These are phyloP conservation scores for Maudiozyma serrabonitensis DNA, from an alignment of 805 yeast species.

Conservation along the genomic window DNA sequence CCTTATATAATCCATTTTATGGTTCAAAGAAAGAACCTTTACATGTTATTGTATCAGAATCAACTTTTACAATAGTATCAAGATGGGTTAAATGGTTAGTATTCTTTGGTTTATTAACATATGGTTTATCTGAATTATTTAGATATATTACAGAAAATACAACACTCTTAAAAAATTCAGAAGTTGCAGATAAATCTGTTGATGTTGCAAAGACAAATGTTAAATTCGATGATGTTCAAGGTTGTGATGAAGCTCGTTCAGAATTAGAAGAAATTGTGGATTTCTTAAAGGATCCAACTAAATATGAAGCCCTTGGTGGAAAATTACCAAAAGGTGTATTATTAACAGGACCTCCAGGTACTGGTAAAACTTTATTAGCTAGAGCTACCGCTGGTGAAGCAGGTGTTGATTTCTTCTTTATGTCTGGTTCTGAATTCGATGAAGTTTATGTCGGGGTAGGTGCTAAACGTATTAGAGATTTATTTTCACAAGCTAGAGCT, in stretches of 20 bases:
- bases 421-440: constrained; percentile 98
- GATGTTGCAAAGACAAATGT: constrained; percentile 82
- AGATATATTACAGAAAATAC: constrained; percentile 77
- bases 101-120: constrained; percentile 69
- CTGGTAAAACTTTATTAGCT: constrained; percentile 94
- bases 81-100: constrained; percentile 86
- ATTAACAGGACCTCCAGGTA: constrained; percentile 97
- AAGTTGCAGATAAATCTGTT: constrained; percentile 65
- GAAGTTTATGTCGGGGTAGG: constrained; percentile 98
- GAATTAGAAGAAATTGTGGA: constrained; percentile 98
- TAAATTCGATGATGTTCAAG: constrained; percentile 86
- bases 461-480: constrained; percentile 92
- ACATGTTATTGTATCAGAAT: constrained; percentile 87
- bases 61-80: constrained; percentile 64
- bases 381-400: constrained; percentile 99
- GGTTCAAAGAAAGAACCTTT: constrained; percentile 78
- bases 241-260: constrained; percentile 96
- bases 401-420: constrained; percentile 95
- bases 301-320: constrained; percentile 94
- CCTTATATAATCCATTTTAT: constrained; percentile 27
- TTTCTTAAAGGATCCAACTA: constrained; percentile 89
- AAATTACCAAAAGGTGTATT: constrained; percentile 95
- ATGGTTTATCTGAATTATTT: constrained; percentile 72
- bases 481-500: constrained; percentile 85
- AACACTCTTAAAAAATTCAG: constrained; percentile 50